Conservation (phyloP, 176 grass and related monocot species). For the Rhipidocladum racemiflorum region DNA sequence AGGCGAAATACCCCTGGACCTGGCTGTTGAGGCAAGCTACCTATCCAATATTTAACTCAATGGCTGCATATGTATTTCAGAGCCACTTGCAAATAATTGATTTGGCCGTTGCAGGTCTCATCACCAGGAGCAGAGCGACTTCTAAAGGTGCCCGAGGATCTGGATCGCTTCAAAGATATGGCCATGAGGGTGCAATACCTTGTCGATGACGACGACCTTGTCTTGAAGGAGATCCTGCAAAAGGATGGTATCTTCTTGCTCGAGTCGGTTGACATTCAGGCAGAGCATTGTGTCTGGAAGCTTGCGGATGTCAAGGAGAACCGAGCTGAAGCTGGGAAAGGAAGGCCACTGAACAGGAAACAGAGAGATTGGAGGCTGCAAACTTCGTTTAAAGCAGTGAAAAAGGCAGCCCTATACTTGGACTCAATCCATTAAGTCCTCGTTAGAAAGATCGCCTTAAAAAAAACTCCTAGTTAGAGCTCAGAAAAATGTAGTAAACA, state of each 20-base stretch:
- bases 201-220: constrained; percentile 25
- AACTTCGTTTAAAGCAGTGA: constrained; percentile 59
- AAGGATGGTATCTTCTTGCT: constrained; percentile 75
- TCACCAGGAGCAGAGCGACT: constrained; percentile 88
- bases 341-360: constrained; percentile 77
- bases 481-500: not conserved
- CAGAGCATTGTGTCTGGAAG: constrained; percentile 66
- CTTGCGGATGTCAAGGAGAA: constrained; percentile 89
- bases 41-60: not conserved
- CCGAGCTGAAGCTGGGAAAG: constrained; percentile 61
- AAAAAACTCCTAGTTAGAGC: not conserved
- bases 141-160: constrained; percentile 67
- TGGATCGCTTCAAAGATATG: constrained; percentile 91
- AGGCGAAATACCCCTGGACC: constrained; percentile 75
- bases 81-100: not conserved
- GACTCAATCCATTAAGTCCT: constrained; percentile 25
- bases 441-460: not conserved
- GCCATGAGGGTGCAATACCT: constrained; percentile 73
- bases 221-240: constrained; percentile 20
- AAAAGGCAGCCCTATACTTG: constrained; percentile 67
- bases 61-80: not conserved
- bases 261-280: constrained; percentile 44
- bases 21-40: constrained; percentile 69
- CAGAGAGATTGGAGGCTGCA: constrained; percentile 84
- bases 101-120: constrained; percentile 59